Percentiles rank a stretch among this genome's conserved stretches.
Conservation (phyloP, 78 protist genomes). For the Dictyostelium firmibasis region DNA sequence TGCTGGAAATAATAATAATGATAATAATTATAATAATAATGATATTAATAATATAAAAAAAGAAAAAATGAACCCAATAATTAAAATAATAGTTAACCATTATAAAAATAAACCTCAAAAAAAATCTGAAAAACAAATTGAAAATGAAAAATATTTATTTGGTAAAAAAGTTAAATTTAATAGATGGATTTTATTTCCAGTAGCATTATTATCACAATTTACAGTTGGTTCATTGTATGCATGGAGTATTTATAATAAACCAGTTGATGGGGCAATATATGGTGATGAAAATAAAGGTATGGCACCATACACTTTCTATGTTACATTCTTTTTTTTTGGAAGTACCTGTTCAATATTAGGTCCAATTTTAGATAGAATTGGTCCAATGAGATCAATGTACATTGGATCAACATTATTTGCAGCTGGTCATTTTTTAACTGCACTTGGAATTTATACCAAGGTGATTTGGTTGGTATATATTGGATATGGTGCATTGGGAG, state of each 20-base stretch:
- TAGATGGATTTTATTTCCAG: conserved; percentile 33
- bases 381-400: conserved; percentile 46
- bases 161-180: conserved; percentile 12
- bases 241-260: conserved; percentile 46
- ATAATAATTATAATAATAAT: neutral
- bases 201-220: conserved; percentile 23
- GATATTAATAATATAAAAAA: neutral
- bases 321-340: conserved; percentile 49
- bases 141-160: neutral
- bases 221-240: conserved; percentile 41
- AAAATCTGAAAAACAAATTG: neutral
- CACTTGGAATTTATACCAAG: conserved; percentile 43
- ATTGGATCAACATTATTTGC: conserved; percentile 9
- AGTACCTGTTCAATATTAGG: conserved; percentile 51
- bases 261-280: neutral
- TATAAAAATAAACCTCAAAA: neutral
- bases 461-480: conserved; percentile 60
- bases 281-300: conserved; percentile 7
- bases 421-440: conserved; percentile 69
- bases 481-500: conserved; percentile 83
- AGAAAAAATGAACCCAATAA: neutral
- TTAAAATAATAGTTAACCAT: neutral
- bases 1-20: neutral
- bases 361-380: conserved; percentile 35
- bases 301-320: conserved; percentile 32